Percentiles rank a stretch among this genome's conserved stretches.
These are phyloP conservation scores for Arthrinium puccinioides DNA, from an alignment of 2,329 filamentous ascomycete genomes.

Conservation along the genomic window DNA sequence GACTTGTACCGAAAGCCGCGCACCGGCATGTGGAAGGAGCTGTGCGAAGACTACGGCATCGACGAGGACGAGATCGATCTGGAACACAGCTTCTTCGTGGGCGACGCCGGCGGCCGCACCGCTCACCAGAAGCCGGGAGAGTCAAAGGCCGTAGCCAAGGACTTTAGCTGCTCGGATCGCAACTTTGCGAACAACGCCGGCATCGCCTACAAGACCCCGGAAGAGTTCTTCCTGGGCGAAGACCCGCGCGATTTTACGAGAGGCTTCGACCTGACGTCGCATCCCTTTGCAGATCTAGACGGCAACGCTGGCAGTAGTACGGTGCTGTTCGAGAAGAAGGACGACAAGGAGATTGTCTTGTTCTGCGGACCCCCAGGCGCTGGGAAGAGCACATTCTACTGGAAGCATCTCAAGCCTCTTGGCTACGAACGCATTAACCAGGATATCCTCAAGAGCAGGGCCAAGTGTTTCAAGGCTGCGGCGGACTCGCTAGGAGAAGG, in stretches of 20 bases:
- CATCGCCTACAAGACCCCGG: slow-evolving; percentile 75
- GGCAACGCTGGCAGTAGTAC: slow-evolving; percentile 6
- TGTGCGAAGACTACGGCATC: slow-evolving; percentile 52
- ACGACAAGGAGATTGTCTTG: slow-evolving; percentile 67
- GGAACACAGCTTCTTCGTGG: slow-evolving; percentile 72
- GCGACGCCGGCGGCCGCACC: slow-evolving; percentile 68
- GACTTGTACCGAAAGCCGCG: slow-evolving; percentile 85
- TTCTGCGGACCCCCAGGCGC: slow-evolving; percentile 85
- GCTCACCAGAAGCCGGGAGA: slow-evolving; percentile 41
- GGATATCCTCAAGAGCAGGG: slow-evolving; percentile 70
- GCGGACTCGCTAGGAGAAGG: slow-evolving; percentile 56
- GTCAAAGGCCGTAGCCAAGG: slow-evolving; percentile 32
- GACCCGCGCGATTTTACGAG: slow-evolving; percentile 57
- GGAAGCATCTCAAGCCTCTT: slow-evolving; percentile 66
- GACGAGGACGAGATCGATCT: slow-evolving; percentile 57
- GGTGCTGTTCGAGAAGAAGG: slow-evolving; percentile 51
- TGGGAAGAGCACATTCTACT: slow-evolving; percentile 90
- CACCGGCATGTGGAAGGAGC: slow-evolving; percentile 74
- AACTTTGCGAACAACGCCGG: slow-evolving; percentile 84
- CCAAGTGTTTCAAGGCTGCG: slow-evolving; percentile 67
- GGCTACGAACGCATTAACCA: slow-evolving; percentile 86
- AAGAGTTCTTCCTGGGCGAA: slow-evolving; percentile 80
- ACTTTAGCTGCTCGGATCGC: slow-evolving; percentile 61
- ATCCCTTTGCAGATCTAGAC: slow-evolving; percentile 33
- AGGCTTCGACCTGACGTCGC: slow-evolving; percentile 62